Evolutionary conservation across 2,329 filamentous ascomycete species (phyloP), one percentile per base, ranked within the genome.

Genomic region (Exophiala sideris): DNA sequence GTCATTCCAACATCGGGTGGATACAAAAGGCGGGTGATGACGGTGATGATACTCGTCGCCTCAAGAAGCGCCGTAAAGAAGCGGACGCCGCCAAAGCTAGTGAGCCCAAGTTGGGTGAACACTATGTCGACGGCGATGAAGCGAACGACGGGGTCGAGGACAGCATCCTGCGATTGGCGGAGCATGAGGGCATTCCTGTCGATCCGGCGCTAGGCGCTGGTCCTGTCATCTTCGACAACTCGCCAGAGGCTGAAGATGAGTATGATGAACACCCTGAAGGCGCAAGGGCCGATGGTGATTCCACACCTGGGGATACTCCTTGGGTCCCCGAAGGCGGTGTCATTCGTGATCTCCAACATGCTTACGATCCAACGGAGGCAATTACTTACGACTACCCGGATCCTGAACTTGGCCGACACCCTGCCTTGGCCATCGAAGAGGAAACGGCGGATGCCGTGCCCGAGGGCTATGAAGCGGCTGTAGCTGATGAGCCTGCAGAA

Each of bases 1-100:
- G 88, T 21, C 79, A 89, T 38, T 92, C 95, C 49, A 99, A 99
- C 68, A 76, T 95, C 21, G 82, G 80, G 39, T 96, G 91, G 90
- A 74, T 97, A 45, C 80, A 81, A 48, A 83, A 83, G 51, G 76
- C 73, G 24, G 75, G 73, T n/a, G 74, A 77, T 53, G 74, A 80
- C 55, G 68, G 72, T 59, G 56, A 75, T 40, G 75, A 76, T 42
- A 76, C 73, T 5, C 67, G 69, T 12, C 71, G 75, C 24, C 67
- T 81, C 53, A 71, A 72, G 50, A 73, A 72, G 53, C 76, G 78
- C 24, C 72, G 75, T 48, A 74, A 76, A 49, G 80, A 83, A 62
- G 82, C 81, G 3, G 77, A 82, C 42, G 67, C 65, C 29, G 76
- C 76, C 5, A 81, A 79, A 62, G 65, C 73, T 45, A 69, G 69